These are phyloP conservation scores for Zancudomyces culisetae DNA, from an alignment of 371 early-diverging fungal species.

Conservation along the genomic window DNA sequence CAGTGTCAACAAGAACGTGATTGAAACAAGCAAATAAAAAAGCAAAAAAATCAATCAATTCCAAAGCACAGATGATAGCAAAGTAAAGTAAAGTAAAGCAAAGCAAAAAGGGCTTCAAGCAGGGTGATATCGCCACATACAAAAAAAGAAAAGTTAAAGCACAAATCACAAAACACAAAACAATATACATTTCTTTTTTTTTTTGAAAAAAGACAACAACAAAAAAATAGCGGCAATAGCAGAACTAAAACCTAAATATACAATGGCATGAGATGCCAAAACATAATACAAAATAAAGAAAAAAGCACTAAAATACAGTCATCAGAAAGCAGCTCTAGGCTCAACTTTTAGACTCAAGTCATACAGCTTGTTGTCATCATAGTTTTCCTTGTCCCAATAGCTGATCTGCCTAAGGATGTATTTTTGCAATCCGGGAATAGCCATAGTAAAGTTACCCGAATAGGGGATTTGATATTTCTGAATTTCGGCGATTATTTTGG, in stretches of 20 bases:
- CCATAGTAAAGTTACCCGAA: slow-evolving; percentile 25
- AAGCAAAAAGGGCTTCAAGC: too few relatives aligned
- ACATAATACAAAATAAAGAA: too few relatives aligned
- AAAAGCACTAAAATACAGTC: too few relatives aligned
- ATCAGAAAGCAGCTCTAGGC: slow-evolving; percentile 11
- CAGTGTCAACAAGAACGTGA: too few relatives aligned
- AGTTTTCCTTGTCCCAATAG: slow-evolving; percentile 14
- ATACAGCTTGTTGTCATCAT: slow-evolving; percentile 23
- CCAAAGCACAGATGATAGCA: too few relatives aligned
- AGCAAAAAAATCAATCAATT: too few relatives aligned
- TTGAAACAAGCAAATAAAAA: too few relatives aligned
- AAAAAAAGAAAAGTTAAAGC: background rate
- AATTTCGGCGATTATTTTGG: slow-evolving; percentile 47
- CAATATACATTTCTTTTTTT: background rate
- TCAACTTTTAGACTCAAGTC: slow-evolving; percentile 16
- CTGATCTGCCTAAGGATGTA: slow-evolving; percentile 19
- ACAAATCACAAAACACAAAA: background rate
- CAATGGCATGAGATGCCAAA: too few relatives aligned
- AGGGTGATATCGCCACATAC: too few relatives aligned
- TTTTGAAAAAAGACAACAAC: background rate
- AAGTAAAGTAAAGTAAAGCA: too few relatives aligned
- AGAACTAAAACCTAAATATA: too few relatives aligned
- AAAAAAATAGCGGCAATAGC: background rate
- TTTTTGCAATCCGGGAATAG: slow-evolving; percentile 22
- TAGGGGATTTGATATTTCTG: slow-evolving; percentile 63